Evolutionary conservation across 306 rosid genomes (phyloP).

Genomic region (Gastrolobium bilobum): DNA sequence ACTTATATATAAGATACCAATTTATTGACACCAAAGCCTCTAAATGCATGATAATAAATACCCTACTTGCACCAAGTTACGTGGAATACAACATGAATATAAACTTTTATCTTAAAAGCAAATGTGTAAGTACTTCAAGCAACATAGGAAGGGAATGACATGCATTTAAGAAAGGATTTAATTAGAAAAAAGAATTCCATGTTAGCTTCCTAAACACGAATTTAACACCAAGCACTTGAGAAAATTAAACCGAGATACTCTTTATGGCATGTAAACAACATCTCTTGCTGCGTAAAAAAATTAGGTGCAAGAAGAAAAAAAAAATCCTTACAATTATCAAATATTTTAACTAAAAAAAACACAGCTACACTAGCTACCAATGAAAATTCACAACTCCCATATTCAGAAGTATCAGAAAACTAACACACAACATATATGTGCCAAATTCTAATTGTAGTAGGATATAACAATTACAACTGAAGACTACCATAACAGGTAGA

Average conservation of each 20-base stretch:
- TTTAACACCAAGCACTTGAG: not conserved
- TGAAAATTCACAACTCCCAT: constrained; percentile 34
- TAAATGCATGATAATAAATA: constrained; percentile 12
- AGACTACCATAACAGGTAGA: constrained; percentile 24
- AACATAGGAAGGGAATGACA: constrained; percentile 24
- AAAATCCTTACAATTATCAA: constrained; percentile 19
- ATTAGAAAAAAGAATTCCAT: constrained; percentile 28
- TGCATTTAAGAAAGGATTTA: constrained; percentile 16
- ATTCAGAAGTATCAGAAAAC: constrained; percentile 7
- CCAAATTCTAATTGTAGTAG: constrained; percentile 1
- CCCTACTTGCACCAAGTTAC: not conserved
- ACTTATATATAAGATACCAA: not conserved
- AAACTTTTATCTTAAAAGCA: constrained; percentile 25
- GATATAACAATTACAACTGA: constrained; percentile 8
- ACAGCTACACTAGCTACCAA: not conserved
- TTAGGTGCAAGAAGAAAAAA: too few relatives aligned
- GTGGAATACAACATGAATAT: constrained; percentile 41
- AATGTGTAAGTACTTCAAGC: constrained; percentile 27
- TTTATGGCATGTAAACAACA: not conserved
- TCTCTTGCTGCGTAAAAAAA: constrained; percentile 4
- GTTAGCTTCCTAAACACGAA: constrained; percentile 27
- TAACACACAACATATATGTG: not conserved
- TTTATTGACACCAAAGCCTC: constrained; percentile 12
- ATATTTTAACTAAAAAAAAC: constrained; percentile 30
- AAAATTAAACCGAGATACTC: constrained; percentile 2